Percentiles rank a stretch among this genome's conserved stretches.
phyloP scores from a whole-genome alignment of 2,329 filamentous ascomycete species.

The Beauveria bassiana region DNA sequence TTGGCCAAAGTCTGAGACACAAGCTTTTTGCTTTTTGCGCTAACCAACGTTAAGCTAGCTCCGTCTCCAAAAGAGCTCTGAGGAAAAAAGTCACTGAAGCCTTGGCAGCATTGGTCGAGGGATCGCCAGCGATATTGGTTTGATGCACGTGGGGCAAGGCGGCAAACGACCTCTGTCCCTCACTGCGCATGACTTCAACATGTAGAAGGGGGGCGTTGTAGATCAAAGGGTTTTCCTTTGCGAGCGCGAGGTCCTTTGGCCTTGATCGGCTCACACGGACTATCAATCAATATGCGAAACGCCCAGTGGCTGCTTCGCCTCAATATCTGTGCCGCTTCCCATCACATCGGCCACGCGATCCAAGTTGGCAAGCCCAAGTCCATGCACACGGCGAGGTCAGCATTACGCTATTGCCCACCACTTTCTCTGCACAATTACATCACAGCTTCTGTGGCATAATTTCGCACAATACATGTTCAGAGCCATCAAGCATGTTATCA shows the following conservation, averaged over 20 bases:
- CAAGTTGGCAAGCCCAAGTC: not conserved
- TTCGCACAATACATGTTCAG: too few relatives aligned
- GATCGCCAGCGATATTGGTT: too few relatives aligned
- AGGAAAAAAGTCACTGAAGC: too few relatives aligned
- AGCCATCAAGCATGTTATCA: not conserved
- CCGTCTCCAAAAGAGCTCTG: too few relatives aligned
- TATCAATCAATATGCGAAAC: not conserved
- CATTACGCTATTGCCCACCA: not conserved
- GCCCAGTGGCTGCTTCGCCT: not conserved
- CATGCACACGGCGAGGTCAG: slow-evolving; percentile 1
- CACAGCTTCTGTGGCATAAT: not conserved
- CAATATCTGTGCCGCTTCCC: not conserved
- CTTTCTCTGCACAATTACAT: slow-evolving; percentile 4
- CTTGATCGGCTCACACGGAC: not conserved
- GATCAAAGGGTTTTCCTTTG: not conserved
- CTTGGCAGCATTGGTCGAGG: too few relatives aligned
- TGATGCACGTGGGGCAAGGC: too few relatives aligned
- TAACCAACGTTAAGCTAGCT: too few relatives aligned
- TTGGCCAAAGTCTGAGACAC: not conserved
- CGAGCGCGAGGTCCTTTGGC: not conserved
- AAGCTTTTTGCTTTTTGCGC: not conserved
- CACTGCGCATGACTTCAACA: not conserved
- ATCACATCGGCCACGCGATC: not conserved
- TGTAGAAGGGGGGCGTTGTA: not conserved
- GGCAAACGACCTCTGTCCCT: too few relatives aligned